Percentiles rank a stretch among this genome's conserved stretches.
phyloP scores from a whole-genome alignment of 176 grass and related monocot species.

The Rhynchospora pubera region DNA sequence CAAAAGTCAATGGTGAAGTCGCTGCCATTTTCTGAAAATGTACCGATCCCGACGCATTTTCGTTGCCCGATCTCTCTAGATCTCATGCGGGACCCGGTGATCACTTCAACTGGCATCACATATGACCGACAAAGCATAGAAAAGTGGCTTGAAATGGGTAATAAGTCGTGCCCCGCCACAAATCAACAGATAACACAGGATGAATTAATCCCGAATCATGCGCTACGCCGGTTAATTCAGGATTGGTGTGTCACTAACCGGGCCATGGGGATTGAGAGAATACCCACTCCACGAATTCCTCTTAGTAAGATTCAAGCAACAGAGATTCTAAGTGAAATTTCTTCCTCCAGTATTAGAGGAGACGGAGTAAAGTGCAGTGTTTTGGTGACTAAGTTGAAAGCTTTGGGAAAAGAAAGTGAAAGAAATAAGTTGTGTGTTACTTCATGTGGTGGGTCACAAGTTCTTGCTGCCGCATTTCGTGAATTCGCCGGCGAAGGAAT shows the following conservation, averaged over 20 bases:
- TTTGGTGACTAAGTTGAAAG: slow-evolving; percentile 26
- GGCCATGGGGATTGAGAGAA: slow-evolving; percentile 49
- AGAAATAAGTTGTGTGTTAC: slow-evolving; percentile 47
- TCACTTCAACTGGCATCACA: slow-evolving; percentile 63
- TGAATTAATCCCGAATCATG: slow-evolving; percentile 76
- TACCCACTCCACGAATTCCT: slow-evolving; percentile 74
- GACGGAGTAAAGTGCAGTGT: slow-evolving; percentile 20
- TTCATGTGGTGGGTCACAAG: slow-evolving; percentile 6
- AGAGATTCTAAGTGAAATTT: slow-evolving; percentile 31
- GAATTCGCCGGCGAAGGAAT: slow-evolving; percentile 20
- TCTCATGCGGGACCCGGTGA: slow-evolving; percentile 73
- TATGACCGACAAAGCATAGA: slow-evolving; percentile 70
- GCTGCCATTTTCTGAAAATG: neutral
- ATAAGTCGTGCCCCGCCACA: slow-evolving; percentile 54
- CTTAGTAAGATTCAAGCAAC: slow-evolving; percentile 32
- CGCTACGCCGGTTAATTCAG: slow-evolving; percentile 57
- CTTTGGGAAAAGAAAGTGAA: slow-evolving; percentile 58
- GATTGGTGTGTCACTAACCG: slow-evolving; percentile 82
- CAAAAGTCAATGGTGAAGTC: neutral
- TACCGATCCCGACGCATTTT: slow-evolving; percentile 42
- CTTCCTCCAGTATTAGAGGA: neutral
- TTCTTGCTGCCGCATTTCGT: slow-evolving; percentile 29
- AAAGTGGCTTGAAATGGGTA: slow-evolving; percentile 54
- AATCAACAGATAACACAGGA: slow-evolving; percentile 26
- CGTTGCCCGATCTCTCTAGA: slow-evolving; percentile 79